Conservation (phyloP, 2,329 filamentous ascomycete species). For the Mycosphaerella sp. region DNA sequence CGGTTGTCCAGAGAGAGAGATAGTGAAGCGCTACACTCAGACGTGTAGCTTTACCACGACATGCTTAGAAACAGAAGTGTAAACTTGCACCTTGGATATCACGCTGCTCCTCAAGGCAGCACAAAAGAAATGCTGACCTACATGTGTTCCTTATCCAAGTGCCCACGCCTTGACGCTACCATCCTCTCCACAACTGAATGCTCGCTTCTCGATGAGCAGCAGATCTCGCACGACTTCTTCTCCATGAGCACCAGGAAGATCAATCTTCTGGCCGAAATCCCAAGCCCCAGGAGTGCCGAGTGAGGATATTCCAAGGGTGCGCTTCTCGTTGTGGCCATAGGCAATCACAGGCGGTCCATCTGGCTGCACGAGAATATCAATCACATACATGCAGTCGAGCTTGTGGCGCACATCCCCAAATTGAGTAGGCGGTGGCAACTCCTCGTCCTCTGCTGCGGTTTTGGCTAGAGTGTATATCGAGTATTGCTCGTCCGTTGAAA, state of each 20-base stretch:
- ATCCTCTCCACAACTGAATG: constrained; percentile 47
- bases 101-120: background rate
- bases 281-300: constrained; percentile 25
- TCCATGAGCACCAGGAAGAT: constrained; percentile 42
- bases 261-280: constrained; percentile 27
- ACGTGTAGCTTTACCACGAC: background rate
- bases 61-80: background rate
- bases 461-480: constrained; percentile 66
- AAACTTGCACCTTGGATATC: background rate
- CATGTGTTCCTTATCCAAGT: constrained; percentile 8
- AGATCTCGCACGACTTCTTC: constrained; percentile 46
- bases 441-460: constrained; percentile 52
- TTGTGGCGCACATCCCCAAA: constrained; percentile 64
- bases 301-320: constrained; percentile 27
- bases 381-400: constrained; percentile 68
- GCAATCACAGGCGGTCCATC: constrained; percentile 28
- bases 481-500: constrained; percentile 73
- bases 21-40: background rate
- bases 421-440: constrained; percentile 45
- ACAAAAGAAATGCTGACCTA: constrained; percentile 4
- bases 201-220: constrained; percentile 33
- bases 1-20: too few species aligned
- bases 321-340: constrained; percentile 29
- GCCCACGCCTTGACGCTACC: constrained; percentile 42
- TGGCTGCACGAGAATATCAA: constrained; percentile 53